Evolutionary conservation across 352 stramenopile genomes (phyloP).

Genomic region (Globisporangium camurandrum): DNA sequence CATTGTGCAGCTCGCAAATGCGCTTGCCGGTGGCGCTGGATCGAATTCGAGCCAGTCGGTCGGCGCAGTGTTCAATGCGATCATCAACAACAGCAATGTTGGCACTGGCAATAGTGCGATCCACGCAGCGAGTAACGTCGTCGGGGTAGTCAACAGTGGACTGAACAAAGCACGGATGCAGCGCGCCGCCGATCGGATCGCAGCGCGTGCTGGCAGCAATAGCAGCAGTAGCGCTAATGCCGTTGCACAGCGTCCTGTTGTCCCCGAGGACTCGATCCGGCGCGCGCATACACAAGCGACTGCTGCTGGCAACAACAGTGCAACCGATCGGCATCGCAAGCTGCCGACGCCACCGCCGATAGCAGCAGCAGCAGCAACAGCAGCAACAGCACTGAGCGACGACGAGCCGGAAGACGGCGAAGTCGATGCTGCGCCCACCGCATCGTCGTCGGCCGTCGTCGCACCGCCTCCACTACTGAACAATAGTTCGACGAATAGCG

Average conservation of each 20-base stretch:
- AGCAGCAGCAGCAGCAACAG: slow-evolving; percentile 11
- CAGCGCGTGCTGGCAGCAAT: slow-evolving; percentile 30
- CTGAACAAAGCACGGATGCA: slow-evolving; percentile 48
- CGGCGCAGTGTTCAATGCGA: slow-evolving; percentile 66
- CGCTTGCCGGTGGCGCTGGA: slow-evolving; percentile 17
- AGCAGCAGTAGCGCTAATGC: slow-evolving; percentile 12
- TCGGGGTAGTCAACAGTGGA: slow-evolving; percentile 27
- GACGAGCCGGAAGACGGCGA: slow-evolving; percentile 49
- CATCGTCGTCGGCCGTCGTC: not conserved
- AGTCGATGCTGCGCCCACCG: slow-evolving; percentile 13
- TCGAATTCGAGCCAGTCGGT: slow-evolving; percentile 50
- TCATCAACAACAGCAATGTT: slow-evolving; percentile 39
- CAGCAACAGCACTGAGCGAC: slow-evolving; percentile 10
- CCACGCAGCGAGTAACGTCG: slow-evolving; percentile 14
- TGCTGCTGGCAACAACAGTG: slow-evolving; percentile 15
- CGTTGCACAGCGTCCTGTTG: not conserved
- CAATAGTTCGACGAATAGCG: not conserved
- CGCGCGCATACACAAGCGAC: slow-evolving; percentile 20
- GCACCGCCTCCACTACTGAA: too few species aligned
- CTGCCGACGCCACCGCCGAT: slow-evolving; percentile 19
- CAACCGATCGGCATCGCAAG: slow-evolving; percentile 23
- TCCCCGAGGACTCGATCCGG: slow-evolving; percentile 35
- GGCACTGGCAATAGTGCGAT: slow-evolving; percentile 7
- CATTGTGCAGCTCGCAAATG: slow-evolving; percentile 50
- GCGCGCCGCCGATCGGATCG: slow-evolving; percentile 53